Base-by-base conservation (phyloP, 2,329 filamentous ascomycete genomes). In the Monilinia laxa region DNA sequence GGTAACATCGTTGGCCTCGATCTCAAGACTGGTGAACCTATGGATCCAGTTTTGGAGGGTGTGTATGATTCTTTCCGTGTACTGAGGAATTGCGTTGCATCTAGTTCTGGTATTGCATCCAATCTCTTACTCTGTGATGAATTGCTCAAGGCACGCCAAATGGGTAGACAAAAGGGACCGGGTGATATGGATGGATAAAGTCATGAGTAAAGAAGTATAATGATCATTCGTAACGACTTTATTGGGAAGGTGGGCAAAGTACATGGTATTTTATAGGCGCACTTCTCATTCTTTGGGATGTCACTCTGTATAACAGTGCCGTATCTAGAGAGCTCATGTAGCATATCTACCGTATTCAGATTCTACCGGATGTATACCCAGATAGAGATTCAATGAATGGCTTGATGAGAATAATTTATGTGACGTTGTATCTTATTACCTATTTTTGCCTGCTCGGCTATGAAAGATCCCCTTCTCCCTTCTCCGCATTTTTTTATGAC, bases 41-140 rank as follows among this genome's bases (percentile, higher is more conserved):
- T 98, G 93, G 95, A 98, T 76, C 95, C 95, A 1, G 88, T 92
- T 69, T 87, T 96, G 72, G 91, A 91, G 77, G 95, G 95, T 74
- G 90, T 99, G 11, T 99, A 91, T 78, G 95, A 99, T 78, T 97
- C 93, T 18, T 99, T 96, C 87, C 87, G 95, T 67, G 95, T 99
- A 47, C 80, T 99, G 74, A 87, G 95, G 73, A 98, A 98, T 82
- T 93, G 90, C 78, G 88, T 99, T 70, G 93, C 95, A 3, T 97
- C 93, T 45, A 95, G 93, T 78, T 90, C 94, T 35, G 92, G 95
- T 70, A 99, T 99, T 76, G 94, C 95, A 7, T 94, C 92, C 12
- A 99, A 99, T 81, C 83, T 99, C 71, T 82, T 99, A 71, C 85
- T 99, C 60, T 99, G 95, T 76, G 95, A 99, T 76, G 95, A 99